These are phyloP conservation scores for Rhodotorula mucilaginosa DNA, from an alignment of 1,284 basidiomycete species.

Conservation along the genomic window DNA sequence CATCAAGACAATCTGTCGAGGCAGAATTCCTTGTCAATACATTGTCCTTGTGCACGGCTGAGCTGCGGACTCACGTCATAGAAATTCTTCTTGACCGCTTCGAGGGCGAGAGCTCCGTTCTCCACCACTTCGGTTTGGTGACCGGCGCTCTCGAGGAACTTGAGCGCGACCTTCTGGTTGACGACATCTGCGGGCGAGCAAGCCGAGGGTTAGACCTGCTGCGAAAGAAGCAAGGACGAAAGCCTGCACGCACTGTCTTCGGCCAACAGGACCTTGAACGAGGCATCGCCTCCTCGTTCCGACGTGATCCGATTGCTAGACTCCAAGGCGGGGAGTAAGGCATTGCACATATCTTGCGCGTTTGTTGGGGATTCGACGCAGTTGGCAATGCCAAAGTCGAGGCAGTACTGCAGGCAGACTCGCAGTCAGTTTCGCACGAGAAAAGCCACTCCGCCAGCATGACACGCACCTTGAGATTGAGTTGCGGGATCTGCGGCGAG, in stretches of 20 bases:
- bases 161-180: slow-evolving; percentile 95
- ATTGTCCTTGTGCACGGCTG: slow-evolving; percentile 40
- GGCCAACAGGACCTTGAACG: slow-evolving; percentile 91
- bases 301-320: slow-evolving; percentile 53
- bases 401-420: slow-evolving; percentile 35
- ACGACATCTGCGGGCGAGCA: slow-evolving; percentile 61
- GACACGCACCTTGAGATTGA: slow-evolving; percentile 44
- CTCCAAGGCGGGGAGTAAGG: slow-evolving; percentile 90
- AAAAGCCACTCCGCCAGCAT: background rate
- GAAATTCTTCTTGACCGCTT: slow-evolving; percentile 77
- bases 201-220: background rate
- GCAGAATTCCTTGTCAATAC: background rate
- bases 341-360: slow-evolving; percentile 84
- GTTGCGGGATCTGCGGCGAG: slow-evolving; percentile 57
- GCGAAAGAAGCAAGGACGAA: background rate
- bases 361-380: slow-evolving; percentile 88
- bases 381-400: slow-evolving; percentile 67
- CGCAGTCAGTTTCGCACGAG: background rate
- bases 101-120: slow-evolving; percentile 88
- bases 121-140: slow-evolving; percentile 96
- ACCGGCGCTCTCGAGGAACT: slow-evolving; percentile 94
- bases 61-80: slow-evolving; percentile 59
- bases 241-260: slow-evolving; percentile 65
- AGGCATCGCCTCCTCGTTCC: slow-evolving; percentile 60
- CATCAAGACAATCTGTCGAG: slow-evolving; percentile 62